Base-by-base conservation (phyloP, 2,329 filamentous ascomycete species). In the Cercospora janseana region DNA sequence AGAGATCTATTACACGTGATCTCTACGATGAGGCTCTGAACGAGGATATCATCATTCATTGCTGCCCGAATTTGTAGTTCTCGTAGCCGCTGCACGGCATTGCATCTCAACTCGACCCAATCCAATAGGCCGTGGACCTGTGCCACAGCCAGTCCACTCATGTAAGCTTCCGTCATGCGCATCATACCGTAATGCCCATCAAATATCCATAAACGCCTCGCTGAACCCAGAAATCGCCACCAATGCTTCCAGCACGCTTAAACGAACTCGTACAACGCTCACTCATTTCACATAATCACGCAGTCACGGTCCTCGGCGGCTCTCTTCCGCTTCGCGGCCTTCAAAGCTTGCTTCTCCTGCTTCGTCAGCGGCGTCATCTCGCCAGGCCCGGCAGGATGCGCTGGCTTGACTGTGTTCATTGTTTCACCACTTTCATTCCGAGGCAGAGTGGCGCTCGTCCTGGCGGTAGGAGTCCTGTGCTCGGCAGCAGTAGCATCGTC, bases 281-380 rank as follows among this genome's bases (percentile, higher is more conserved):
- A 21, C n/a, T 15, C 3, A 15, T 21, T n/a, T 49, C 46, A 75
- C 73, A 75, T 75, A 6, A 75, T 60, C 43, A 63, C 51, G 55
- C 73, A 75, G 51, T 75, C 72, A 27, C 72, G 58, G 44, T 74
- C 72, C 20, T 72, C 70, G 24, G 66, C 59, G 3, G 58, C 58
- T 23, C 43, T 48, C 44, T 55, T 59, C 40, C 60, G 61, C 45
- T 62, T 61, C 43, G 46, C 59, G 12, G 59, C 48, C 44, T 62
- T 62, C 15, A 54, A 40, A n/a, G 60, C 54, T 15, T 58, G 52
- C 41, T 60, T 68, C 58, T 64, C 64, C 52, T 66, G 60, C 51
- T 61, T 61, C 21, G 57, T 57, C 50, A 59, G 26, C 5, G 29
- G 16, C 44, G 28, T 23, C 5, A 31, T 5, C 43, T 34, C 32